Base-by-base conservation (phyloP, 768 basidiomycete species). In the Russula brevipes region DNA sequence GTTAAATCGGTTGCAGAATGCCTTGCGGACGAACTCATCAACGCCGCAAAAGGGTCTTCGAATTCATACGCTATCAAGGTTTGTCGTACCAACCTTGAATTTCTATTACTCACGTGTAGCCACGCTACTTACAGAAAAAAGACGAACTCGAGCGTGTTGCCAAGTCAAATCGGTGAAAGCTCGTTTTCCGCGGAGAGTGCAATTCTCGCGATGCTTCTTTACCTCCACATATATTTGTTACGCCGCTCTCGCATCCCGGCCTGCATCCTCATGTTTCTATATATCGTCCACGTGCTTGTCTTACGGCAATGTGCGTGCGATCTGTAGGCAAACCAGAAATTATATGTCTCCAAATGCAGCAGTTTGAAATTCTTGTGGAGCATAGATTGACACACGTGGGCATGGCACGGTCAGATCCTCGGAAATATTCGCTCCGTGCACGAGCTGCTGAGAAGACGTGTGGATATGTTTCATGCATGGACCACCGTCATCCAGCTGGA, bases 51-150 rank as follows among this genome's bases (percentile, higher is more conserved):
- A 82, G 97, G 97, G 68, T 98, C 97, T 54, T 98, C 95, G 73
- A 99, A 99, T 89, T 98, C 96, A 59, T 99, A 98, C 76, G 96
- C 96, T 66, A 99, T 99, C 85, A 98, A 98, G 91, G 90, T 91
- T 50, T 51, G 59, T 56, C 51, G 78, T 71, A 38, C 38, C 24
- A n/a, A 5, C 47, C 35, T 41, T 41, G 62, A 57, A 16, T 16
- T 53, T 30, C 17, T 52, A 35, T 55, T 59, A 17, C 49, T 44
- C 38, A 46, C 39, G 7, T n/a, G 46, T 33, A 14, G 42, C 12
- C 50, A 49, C 42, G 24, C 57, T 38, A 12, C 59, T 41, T 64
- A 71, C 73, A 91, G 93, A 95, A 95, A 91, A 97, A 95, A 82
- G 95, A 98, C 78, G 96, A 99, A 79, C 87, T 99, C 69, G 96